phyloP scores from a whole-genome alignment of 2,329 filamentous ascomycete genomes.

The Pseudogymnoascus sp. region DNA sequence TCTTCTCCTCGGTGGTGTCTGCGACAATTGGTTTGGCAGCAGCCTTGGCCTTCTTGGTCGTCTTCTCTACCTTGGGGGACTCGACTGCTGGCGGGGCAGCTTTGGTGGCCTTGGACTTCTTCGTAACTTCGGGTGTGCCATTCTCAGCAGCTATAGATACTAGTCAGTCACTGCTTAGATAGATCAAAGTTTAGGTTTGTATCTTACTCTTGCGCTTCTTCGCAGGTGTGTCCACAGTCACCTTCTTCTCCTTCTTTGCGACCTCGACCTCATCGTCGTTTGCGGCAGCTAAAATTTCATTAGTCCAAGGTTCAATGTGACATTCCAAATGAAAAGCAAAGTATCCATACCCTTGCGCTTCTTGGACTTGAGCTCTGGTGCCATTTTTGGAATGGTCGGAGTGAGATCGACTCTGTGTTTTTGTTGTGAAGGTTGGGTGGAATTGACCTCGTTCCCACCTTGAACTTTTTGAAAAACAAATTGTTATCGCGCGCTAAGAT shows the following conservation, averaged over 20 bases:
- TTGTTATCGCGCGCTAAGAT: slow-evolving; percentile 11
- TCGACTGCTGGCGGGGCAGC: slow-evolving; percentile 13
- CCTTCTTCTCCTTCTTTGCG: slow-evolving; percentile 34
- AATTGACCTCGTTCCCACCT: slow-evolving; percentile 8
- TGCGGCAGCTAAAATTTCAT: slow-evolving; percentile 28
- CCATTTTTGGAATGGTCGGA: slow-evolving; percentile 34
- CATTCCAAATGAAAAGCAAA: background rate
- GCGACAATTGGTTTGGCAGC: slow-evolving; percentile 16
- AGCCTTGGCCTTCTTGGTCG: slow-evolving; percentile 30
- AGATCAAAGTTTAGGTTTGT: background rate
- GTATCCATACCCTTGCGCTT: slow-evolving; percentile 43
- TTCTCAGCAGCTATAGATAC: slow-evolving; percentile 25
- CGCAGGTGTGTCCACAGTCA: slow-evolving; percentile 18
- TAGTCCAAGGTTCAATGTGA: slow-evolving; percentile 11
- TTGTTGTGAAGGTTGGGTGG: slow-evolving; percentile 7
- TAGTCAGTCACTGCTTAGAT: background rate
- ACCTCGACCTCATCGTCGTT: slow-evolving; percentile 29
- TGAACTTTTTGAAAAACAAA: slow-evolving; percentile 12
- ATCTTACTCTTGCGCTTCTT: slow-evolving; percentile 30
- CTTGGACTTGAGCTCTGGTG: slow-evolving; percentile 43
- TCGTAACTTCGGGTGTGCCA: slow-evolving; percentile 24
- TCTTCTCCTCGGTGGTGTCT: slow-evolving; percentile 21
- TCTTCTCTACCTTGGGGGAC: slow-evolving; percentile 29
- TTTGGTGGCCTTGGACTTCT: slow-evolving; percentile 29
- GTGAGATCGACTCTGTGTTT: background rate